These are phyloP conservation scores for Solanum chilense DNA, from an alignment of 257 asterid species.

Conservation along the genomic window DNA sequence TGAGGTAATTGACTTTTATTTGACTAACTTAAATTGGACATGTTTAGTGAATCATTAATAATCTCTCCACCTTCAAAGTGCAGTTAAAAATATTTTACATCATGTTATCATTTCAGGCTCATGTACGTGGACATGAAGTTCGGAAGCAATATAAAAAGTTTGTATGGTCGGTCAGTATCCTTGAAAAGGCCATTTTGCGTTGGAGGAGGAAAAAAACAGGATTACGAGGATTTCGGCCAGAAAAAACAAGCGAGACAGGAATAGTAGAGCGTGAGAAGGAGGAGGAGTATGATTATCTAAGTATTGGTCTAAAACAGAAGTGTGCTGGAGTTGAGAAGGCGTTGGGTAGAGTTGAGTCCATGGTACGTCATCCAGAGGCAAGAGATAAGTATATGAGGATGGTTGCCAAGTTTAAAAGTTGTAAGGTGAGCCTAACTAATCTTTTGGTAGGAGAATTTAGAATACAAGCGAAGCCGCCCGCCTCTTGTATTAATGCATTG, in stretches of 20 bases:
- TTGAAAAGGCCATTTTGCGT: constrained; percentile 19
- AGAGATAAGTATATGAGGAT: constrained; percentile 14
- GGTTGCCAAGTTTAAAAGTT: constrained; percentile 3
- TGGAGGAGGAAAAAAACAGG: constrained; percentile 23
- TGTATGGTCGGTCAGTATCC: constrained; percentile 14
- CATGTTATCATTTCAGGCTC: constrained; percentile 5
- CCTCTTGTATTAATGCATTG: neutral
- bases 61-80: neutral
- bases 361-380: constrained; percentile 19
- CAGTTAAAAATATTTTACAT: neutral
- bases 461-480: neutral
- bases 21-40: neutral
- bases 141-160: constrained; percentile 12
- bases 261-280: neutral
- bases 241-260: neutral
- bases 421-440: constrained; percentile 3
- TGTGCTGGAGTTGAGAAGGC: constrained; percentile 13
- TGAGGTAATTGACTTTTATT: neutral
- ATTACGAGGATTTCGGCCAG: constrained; percentile 10
- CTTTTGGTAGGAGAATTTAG: neutral
- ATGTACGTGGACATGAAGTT: constrained; percentile 17
- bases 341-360: constrained; percentile 9
- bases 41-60: neutral
- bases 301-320: constrained; percentile 7
- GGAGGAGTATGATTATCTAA: constrained; percentile 12